Evolutionary conservation across 1,284 basidiomycete species (phyloP).

Genomic region (Puccinia polysora): DNA sequence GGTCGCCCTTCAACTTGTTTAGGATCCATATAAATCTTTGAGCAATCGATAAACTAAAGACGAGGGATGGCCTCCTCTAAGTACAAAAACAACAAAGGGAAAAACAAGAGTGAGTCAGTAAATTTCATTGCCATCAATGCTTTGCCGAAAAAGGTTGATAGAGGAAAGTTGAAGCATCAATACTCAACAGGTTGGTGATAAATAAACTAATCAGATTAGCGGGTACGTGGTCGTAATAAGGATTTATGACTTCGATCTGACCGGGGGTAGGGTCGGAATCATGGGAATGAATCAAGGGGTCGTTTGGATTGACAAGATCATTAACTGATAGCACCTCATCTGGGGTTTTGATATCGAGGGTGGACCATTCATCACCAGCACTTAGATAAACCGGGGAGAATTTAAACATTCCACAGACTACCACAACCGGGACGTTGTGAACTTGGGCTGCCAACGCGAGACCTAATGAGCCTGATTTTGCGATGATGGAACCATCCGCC

Average conservation of each 20-base stretch:
- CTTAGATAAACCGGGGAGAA: slow-evolving; percentile 21
- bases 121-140: background rate
- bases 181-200: slow-evolving; percentile 40
- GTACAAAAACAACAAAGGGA: background rate
- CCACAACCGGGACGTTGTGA: slow-evolving; percentile 34
- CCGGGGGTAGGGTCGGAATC: background rate
- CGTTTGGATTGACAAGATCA: background rate
- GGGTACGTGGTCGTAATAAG: slow-evolving; percentile 40
- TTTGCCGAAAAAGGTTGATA: background rate
- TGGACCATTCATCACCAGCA: slow-evolving; percentile 31
- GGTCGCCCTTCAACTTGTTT: too few relatives aligned
- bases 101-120: background rate
- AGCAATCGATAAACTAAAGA: slow-evolving; percentile 37
- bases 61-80: slow-evolving; percentile 38
- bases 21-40: slow-evolving; percentile 43
- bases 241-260: slow-evolving; percentile 35
- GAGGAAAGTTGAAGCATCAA: background rate
- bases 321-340: slow-evolving; percentile 25
- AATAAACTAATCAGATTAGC: slow-evolving; percentile 38
- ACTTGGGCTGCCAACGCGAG: slow-evolving; percentile 31
- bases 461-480: slow-evolving; percentile 37
- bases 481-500: slow-evolving; percentile 42
- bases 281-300: background rate
- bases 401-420: slow-evolving; percentile 40
- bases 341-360: slow-evolving; percentile 26